Base-by-base conservation (phyloP, 352 stramenopile species). In the Salisapilia sapeloensis region DNA sequence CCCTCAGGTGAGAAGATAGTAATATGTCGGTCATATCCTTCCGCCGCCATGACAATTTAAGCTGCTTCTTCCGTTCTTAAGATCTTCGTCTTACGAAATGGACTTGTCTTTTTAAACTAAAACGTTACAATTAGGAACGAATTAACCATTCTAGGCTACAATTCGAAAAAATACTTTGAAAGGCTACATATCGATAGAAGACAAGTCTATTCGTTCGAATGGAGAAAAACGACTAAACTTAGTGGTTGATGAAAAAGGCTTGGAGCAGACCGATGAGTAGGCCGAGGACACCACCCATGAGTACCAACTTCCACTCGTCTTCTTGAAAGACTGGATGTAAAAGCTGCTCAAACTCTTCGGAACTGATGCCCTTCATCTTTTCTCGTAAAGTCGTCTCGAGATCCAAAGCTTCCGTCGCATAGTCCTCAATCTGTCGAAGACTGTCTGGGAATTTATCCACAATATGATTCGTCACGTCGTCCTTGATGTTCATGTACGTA, bases 1-100 rank as follows among this genome's bases (percentile, higher is more conserved):
- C 95, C 95, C 54, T 98, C 91, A 7, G 95, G 94, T 39, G 90
- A 98, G 62, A 99, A 99, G 56, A 99, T 98, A 29, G 94, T 98
- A 56, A 99, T 87, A 56, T 92, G 66, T 50, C 78, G 67, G 46
- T 93, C 78, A 57, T 93, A 93, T 78, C 71, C 77, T 55, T 83
- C 74, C 52, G 72, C 67, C 44, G 78, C 48, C 76, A 92, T 92
- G 43, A 33, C 56, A 40, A 10, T 40, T 38, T 36, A 33, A n/a
- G n/a, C n/a, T n/a, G n/a, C n/a, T n/a, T n/a, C n/a, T n/a, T n/a
- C n/a, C n/a, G n/a, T n/a, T n/a, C n/a, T n/a, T n/a, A n/a, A n/a
- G n/a, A n/a, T n/a, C n/a, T n/a, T n/a, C n/a, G n/a, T n/a, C n/a
- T n/a, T n/a, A n/a, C n/a, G n/a, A n/a, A n/a, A n/a, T n/a, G n/a